Conservation (phyloP, 2,329 filamentous ascomycete genomes). For the Parastagonospora nodorum region DNA sequence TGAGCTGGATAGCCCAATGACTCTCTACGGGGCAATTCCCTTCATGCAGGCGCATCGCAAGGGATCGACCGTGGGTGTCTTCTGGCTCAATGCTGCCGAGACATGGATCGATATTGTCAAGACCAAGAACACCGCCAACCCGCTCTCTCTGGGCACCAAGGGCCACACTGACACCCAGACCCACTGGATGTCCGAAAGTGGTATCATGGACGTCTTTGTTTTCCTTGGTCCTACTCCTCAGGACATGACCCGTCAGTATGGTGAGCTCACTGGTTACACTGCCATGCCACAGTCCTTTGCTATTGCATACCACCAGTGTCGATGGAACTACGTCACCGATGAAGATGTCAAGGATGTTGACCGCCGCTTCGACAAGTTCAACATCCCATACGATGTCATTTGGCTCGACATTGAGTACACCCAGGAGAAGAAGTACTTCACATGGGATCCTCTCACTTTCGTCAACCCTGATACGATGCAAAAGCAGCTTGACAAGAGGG, state of each 20-base stretch:
- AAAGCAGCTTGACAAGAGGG: conserved; percentile 80
- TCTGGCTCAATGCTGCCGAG: conserved; percentile 97
- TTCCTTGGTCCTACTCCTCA: conserved; percentile 88
- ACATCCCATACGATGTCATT: conserved; percentile 97
- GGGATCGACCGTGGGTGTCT: conserved; percentile 90
- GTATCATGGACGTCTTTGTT: conserved; percentile 88
- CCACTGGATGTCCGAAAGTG: conserved; percentile 95
- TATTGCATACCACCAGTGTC: conserved; percentile 94
- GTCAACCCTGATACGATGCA: conserved; percentile 85
- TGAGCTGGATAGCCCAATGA: conserved; percentile 96
- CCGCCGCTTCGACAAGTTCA: conserved; percentile 90
- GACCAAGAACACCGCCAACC: conserved; percentile 72
- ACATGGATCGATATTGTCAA: conserved; percentile 97
- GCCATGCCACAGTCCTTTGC: conserved; percentile 91
- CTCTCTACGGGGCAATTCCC: conserved; percentile 93
- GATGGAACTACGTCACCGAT: conserved; percentile 98
- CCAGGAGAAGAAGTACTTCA: conserved; percentile 97
- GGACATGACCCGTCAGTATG: conserved; percentile 80
- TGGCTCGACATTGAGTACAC: conserved; percentile 99
- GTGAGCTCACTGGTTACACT: conserved; percentile 88
- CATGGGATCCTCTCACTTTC: conserved; percentile 91
- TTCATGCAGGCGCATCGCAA: conserved; percentile 98
- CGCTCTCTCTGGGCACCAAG: conserved; percentile 72
- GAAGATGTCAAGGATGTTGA: conserved; percentile 97
- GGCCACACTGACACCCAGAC: conserved; percentile 79